Conservation (phyloP, 148 eudicot genomes). For the Rhododendron ferrugineum region DNA sequence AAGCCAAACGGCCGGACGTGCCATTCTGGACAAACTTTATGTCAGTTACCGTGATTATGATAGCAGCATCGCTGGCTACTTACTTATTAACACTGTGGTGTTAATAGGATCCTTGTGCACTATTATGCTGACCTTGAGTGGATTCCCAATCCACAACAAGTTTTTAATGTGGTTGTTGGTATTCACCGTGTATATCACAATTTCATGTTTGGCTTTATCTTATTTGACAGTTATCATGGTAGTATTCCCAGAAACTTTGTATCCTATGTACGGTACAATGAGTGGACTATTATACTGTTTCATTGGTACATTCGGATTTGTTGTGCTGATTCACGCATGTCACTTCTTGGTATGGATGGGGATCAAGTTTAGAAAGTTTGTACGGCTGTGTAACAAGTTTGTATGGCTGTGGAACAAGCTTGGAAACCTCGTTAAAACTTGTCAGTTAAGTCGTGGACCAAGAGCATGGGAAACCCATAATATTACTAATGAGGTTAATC, state of each 20-base stretch:
- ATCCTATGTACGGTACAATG: rapidly evolving
- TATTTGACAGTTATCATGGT: background rate
- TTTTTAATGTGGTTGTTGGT: background rate
- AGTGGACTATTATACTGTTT: background rate
- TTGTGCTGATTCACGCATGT: background rate
- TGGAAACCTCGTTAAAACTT: background rate
- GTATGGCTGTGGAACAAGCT: too few relatives aligned
- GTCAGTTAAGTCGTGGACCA: background rate
- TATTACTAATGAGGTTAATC: too few relatives aligned
- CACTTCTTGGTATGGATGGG: background rate
- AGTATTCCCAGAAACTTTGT: background rate
- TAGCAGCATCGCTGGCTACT: background rate
- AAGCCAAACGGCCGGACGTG: too few relatives aligned
- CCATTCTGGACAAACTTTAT: too few relatives aligned
- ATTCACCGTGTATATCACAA: background rate
- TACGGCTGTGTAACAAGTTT: background rate
- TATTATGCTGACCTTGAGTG: background rate
- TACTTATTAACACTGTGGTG: background rate
- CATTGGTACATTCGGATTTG: background rate
- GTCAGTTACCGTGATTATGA: too few relatives aligned
- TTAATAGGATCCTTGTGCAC: background rate
- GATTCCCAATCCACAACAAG: background rate
- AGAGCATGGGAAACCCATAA: background rate
- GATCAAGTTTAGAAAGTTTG: background rate
- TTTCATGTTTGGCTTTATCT: background rate